Percentiles rank a stretch among this genome's conserved stretches.
Evolutionary conservation across 2,329 filamentous ascomycete genomes (phyloP).

Genomic region (Triangularia setosa): DNA sequence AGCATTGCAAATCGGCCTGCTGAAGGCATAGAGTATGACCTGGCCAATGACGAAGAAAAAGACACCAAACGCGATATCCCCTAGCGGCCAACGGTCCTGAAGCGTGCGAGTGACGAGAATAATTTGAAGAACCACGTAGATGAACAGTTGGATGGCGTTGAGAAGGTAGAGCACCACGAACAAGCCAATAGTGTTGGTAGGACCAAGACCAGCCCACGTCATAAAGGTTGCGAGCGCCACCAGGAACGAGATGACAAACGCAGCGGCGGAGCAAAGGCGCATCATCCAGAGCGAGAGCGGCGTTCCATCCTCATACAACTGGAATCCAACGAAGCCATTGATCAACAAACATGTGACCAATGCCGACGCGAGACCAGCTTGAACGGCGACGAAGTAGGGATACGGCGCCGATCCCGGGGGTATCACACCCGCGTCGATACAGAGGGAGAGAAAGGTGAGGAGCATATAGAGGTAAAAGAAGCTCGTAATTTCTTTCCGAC

Average conservation of each 20-base stretch:
- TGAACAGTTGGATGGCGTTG: slow-evolving; percentile 78
- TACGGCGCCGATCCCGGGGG: slow-evolving; percentile 77
- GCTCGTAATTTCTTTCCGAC: slow-evolving; percentile 67
- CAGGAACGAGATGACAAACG: slow-evolving; percentile 83
- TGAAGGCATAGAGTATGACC: slow-evolving; percentile 88
- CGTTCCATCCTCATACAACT: slow-evolving; percentile 96
- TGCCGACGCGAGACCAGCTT: slow-evolving; percentile 80
- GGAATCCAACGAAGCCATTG: slow-evolving; percentile 97
- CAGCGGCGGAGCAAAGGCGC: slow-evolving; percentile 69
- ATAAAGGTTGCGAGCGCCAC: slow-evolving; percentile 92
- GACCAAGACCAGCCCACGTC: slow-evolving; percentile 78
- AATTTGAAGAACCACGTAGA: slow-evolving; percentile 85
- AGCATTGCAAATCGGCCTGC: slow-evolving; percentile 74
- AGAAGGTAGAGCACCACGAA: slow-evolving; percentile 91
- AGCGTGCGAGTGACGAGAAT: slow-evolving; percentile 85
- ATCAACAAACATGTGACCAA: slow-evolving; percentile 86
- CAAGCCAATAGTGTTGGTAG: slow-evolving; percentile 80
- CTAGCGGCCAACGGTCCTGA: slow-evolving; percentile 91
- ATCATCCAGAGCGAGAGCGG: slow-evolving; percentile 91
- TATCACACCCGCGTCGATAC: slow-evolving; percentile 89
- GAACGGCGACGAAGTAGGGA: slow-evolving; percentile 86
- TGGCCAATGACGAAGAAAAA: slow-evolving; percentile 92
- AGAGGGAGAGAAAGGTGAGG: slow-evolving; percentile 80
- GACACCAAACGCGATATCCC: slow-evolving; percentile 84
- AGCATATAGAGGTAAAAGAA: slow-evolving; percentile 98